A percentile compares a stretch with the other conserved stretches of the same genome.
Conservation (phyloP, 768 basidiomycete species). For the Phaeolepiota aurea region DNA sequence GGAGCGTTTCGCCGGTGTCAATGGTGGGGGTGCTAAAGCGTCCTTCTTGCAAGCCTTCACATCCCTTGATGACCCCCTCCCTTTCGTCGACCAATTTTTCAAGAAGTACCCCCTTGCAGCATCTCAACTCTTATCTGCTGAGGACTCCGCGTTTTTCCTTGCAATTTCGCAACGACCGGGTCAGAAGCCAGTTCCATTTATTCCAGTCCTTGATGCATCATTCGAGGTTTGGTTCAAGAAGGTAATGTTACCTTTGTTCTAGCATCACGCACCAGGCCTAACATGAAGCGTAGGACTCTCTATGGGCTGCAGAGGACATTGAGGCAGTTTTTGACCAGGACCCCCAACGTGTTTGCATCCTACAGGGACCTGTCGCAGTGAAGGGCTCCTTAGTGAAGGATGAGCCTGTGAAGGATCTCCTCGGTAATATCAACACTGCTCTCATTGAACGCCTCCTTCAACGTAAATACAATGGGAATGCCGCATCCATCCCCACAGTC, state of each 20-base stretch:
- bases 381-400: slow-evolving; percentile 85
- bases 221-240: slow-evolving; percentile 99
- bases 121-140: slow-evolving; percentile 81
- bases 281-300: slow-evolving; percentile 61
- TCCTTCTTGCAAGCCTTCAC: slow-evolving; percentile 82
- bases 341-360: slow-evolving; percentile 94
- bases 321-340: slow-evolving; percentile 99
- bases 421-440: slow-evolving; percentile 76
- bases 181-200: slow-evolving; percentile 98
- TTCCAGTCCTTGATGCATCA: slow-evolving; percentile 85
- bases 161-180: slow-evolving; percentile 92
- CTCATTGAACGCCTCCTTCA: slow-evolving; percentile 77
- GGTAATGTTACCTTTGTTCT: slow-evolving; percentile 32
- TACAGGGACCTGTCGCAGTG: slow-evolving; percentile 94
- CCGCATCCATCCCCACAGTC: slow-evolving; percentile 48
- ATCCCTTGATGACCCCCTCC: slow-evolving; percentile 72
- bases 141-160: slow-evolving; percentile 94
- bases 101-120: slow-evolving; percentile 73
- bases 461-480: slow-evolving; percentile 70
- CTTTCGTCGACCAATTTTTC: slow-evolving; percentile 81
- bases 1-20: slow-evolving; percentile 89
- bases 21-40: slow-evolving; percentile 64
- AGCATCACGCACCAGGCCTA: slow-evolving; percentile 6
- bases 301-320: slow-evolving; percentile 97
- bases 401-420: slow-evolving; percentile 87